Evolutionary conservation across 805 yeast species (phyloP), one percentile per base, ranked within the genome.

Genomic region (Hanseniaspora hatyaiensis): DNA sequence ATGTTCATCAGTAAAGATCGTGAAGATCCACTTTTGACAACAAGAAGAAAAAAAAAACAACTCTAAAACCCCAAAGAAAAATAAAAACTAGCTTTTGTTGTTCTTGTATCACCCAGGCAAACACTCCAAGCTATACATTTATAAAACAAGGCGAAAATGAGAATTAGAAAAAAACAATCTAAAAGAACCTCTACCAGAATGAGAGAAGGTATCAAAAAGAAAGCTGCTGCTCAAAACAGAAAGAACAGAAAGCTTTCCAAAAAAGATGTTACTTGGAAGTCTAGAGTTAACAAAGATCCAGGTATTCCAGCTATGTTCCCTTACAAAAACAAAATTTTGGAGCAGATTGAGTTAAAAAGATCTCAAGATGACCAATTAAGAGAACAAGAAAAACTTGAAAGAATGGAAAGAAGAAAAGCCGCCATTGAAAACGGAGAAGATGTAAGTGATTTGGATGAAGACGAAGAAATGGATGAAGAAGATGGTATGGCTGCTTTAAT

Each of bases 231-330:
- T 6, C 89, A 88, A 57, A 74, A 81, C 54, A 78, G 94, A 65
- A 92, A 92, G 62, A 82, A 83, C 62, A 75, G 72, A 57, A 92
- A 92, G 67, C 54, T 63, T 22, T 74, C 95, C 16, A 92, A 92
- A 73, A 87, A 77, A 61, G 96, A 89, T 63, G 77, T 77, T 3
- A 92, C 97, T 13, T 92, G 98, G 98, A 86, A 76, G 62, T 83
- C 95, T 15, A 78, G 79, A 59, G 66, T 67, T 50, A 77, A 76
- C 58, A 89, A 85, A 66, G 96, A 88, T 63, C 88, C 89, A 9
- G 97, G 97, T 54, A 89, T 92, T 56, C 98, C 98, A 49, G 70
- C 94, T 45, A 78, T 80, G 57, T 92, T 87, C 73, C 98, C 98
- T 29, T 92, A 87, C 69, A 92, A 89, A 64, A 94, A 83, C 53